Base-by-base conservation (phyloP, 2,329 filamentous ascomycete genomes). In the Blastomyces percursus region DNA sequence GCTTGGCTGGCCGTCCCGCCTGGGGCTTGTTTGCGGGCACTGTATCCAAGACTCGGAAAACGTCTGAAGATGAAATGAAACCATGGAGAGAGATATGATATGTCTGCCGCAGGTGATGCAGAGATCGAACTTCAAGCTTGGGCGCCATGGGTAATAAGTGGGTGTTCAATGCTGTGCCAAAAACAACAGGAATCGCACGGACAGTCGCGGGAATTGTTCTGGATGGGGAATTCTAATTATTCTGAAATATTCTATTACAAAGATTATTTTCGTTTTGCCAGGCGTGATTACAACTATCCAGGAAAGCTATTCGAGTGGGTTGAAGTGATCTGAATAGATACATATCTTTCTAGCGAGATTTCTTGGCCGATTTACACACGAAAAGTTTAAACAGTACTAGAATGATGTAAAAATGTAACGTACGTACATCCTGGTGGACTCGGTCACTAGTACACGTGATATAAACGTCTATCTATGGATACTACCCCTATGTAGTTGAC, bases 11-110 rank as follows among this genome's bases (percentile, higher is more conserved):
- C 59, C 56, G 64, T 50, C 59, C 59, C 55, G 58, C 66, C 30
- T 35, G 61, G 35, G 63, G 54, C 32, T 64, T 56, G 19, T 67
- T 61, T 24, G 60, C 68, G 21, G 69, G 63, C 12, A 74, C 64
- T 5, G 70, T 69, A 54, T 69, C 68, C 46, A 75, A 61, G 48
- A 74, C 61, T 55, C 76, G 72, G 21, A 77, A 73, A 24, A 69
- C 67, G 48, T 68, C 71, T 16, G 69, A 62, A 6, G 78, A 80
- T 4, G 71, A 67, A 51, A 75, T 71, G 65, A 82, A 82, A 19
- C 69, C 67, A 66, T 77, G 77, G 46, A 82, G 67, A 1, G 77
- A 71, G 3, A 72, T 69, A 48, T 70, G 69, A 51, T 81, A 76
- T 32, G 73, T 70, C 3, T 71, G 65, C 44, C 76, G 72, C 16